Evolutionary conservation across 2,329 filamentous ascomycete species (phyloP), one percentile per base, ranked within the genome.

Genomic region (Colletotrichum sp.): DNA sequence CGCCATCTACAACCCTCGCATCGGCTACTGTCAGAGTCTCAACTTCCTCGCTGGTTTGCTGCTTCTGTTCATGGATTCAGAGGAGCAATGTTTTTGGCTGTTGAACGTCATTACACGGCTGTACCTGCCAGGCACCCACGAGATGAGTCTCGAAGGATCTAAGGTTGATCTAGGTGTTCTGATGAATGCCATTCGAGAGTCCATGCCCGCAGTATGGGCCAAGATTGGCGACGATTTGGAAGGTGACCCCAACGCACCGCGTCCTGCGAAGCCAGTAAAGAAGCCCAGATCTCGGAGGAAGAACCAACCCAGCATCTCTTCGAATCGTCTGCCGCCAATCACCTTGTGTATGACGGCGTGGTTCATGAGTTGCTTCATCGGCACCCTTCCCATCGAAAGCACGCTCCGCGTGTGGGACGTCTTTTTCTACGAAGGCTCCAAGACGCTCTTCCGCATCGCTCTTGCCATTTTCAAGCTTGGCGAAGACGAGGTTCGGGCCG

Each of bases 291-390:
- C 85, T 71, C 83, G 84, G 71, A 84, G 86, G 36, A 87, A 83
- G 72, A 85, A 86, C 30, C 81, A 83, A 69, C 82, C 83, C 57
- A 84, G 81, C 59, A 85, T 86, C 62, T 84, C 87, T 13, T 87
- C 86, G 5, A 86, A 87, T 66, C 90, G 94, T 6, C 90, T 98
- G 13, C 96, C 96, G 0, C 96, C 96, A 15, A 96, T 99, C 79
- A 97, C 95, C 1, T 90, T 99, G 7, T 98, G 96, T 79, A 95
- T 97, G 84, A 98, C 96, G 12, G 95, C 96, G 6, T 99, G 96
- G 96, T 98, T 99, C 84, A 98, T 99, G 96, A 98, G 95, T 65
- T 95, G 97, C 80, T 98, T 97, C 84, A 97, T 98, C 77, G 96
- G 96, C 69, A 98, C 95, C 1, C 87, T 99, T 22, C 96, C 96